Evolutionary conservation across 805 yeast species (phyloP).

Genomic region (Barnettozyma pratensis): DNA sequence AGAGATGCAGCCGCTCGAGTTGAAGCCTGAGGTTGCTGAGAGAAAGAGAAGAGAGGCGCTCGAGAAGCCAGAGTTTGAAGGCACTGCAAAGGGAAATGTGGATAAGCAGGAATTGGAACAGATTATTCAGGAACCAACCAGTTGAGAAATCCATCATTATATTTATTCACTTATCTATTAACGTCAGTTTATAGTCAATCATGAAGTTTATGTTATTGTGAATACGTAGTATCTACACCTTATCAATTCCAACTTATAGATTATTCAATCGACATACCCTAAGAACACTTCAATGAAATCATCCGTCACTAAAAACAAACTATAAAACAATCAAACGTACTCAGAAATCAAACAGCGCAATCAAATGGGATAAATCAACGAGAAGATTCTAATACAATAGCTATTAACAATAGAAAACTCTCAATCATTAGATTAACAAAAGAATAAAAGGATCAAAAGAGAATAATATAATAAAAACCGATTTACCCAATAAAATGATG

Average conservation of each 20-base stretch:
- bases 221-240: too few relatives aligned
- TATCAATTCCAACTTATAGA: too few relatives aligned
- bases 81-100: background rate
- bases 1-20: slow-evolving; percentile 33
- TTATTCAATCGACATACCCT: too few relatives aligned
- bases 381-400: too few relatives aligned
- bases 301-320: too few relatives aligned
- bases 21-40: slow-evolving; percentile 30
- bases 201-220: too few relatives aligned
- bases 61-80: background rate
- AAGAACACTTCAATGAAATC: too few relatives aligned
- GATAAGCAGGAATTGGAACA: slow-evolving; percentile 9
- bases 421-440: slow-evolving; percentile 7
- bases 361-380: too few relatives aligned
- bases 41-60: slow-evolving; percentile 2
- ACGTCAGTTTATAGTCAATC: background rate
- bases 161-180: background rate
- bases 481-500: slow-evolving; percentile 2
- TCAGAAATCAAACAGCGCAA: too few relatives aligned
- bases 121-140: slow-evolving; percentile 16
- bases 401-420: slow-evolving; percentile 7
- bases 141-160: background rate
- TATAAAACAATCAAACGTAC: too few relatives aligned
- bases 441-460: slow-evolving; percentile 3
- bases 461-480: slow-evolving; percentile 1